Conservation (phyloP, 768 basidiomycete species). For the Rhodosporidiobolus odoratus region DNA sequence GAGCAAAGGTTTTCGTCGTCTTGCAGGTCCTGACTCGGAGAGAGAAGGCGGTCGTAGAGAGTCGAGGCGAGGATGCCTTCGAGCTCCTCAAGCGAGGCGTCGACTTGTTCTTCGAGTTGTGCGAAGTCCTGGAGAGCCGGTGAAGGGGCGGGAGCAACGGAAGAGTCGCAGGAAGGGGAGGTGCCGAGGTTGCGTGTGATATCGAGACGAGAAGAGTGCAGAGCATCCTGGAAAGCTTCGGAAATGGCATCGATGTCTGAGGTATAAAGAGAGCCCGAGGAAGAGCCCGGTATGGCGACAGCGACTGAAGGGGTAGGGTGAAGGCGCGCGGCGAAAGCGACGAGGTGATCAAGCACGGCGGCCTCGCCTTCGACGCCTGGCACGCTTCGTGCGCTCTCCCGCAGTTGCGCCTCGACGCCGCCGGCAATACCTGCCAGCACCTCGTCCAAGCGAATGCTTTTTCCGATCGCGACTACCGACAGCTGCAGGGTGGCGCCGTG, state of each 20-base stretch:
- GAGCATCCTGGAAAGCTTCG: slow-evolving; percentile 40
- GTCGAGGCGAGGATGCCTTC: slow-evolving; percentile 66
- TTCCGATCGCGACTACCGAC: slow-evolving; percentile 36
- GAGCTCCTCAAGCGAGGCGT: slow-evolving; percentile 63
- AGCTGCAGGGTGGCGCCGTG: not conserved
- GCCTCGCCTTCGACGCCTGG: slow-evolving; percentile 3
- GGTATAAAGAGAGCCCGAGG: slow-evolving; percentile 12
- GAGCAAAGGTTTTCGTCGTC: slow-evolving; percentile 87
- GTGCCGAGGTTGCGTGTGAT: slow-evolving; percentile 52
- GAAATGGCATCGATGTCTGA: slow-evolving; percentile 42
- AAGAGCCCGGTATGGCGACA: slow-evolving; percentile 18
- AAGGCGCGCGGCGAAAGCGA: slow-evolving; percentile 51
- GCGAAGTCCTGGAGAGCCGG: slow-evolving; percentile 45
- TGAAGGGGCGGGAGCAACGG: slow-evolving; percentile 45
- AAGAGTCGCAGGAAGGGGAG: slow-evolving; percentile 45
- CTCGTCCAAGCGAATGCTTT: slow-evolving; percentile 12
- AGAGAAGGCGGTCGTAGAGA: slow-evolving; percentile 86
- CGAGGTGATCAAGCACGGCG: slow-evolving; percentile 11
- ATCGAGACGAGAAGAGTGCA: slow-evolving; percentile 35
- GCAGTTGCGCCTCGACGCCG: slow-evolving; percentile 9
- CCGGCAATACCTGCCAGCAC: not conserved
- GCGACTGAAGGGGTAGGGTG: slow-evolving; percentile 56
- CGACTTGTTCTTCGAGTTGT: slow-evolving; percentile 53
- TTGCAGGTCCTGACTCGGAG: slow-evolving; percentile 68
- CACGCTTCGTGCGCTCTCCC: not conserved